These are phyloP conservation scores for Hymenoscyphus linearis DNA, from an alignment of 2,329 filamentous ascomycete genomes.

Conservation along the genomic window DNA sequence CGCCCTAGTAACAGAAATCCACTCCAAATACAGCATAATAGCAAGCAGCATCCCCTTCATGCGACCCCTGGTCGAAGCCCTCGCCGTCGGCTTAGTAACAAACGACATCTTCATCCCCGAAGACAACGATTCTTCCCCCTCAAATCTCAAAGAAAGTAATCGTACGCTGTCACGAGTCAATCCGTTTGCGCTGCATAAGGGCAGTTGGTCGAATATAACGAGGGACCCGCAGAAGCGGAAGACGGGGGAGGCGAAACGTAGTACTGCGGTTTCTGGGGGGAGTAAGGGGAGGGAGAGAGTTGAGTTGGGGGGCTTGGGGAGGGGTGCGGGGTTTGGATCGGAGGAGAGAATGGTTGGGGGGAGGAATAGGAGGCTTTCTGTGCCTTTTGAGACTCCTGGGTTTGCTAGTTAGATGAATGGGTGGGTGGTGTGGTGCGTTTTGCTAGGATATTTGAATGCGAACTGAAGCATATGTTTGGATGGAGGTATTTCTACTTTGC, in stretches of 20 bases:
- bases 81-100: background rate
- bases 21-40: constrained; percentile 2
- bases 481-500: no score
- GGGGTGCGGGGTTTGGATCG: background rate
- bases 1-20: background rate
- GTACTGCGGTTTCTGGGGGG: background rate
- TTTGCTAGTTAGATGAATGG: background rate
- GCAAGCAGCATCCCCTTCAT: constrained; percentile 10
- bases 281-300: background rate
- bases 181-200: background rate
- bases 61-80: constrained; percentile 5
- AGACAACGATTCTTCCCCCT: background rate
- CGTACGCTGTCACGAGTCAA: background rate
- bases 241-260: background rate
- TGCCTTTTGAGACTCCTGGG: background rate
- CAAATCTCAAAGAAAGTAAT: background rate
- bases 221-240: background rate
- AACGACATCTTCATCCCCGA: background rate
- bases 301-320: background rate
- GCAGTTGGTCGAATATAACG: background rate
- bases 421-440: background rate
- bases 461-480: no score
- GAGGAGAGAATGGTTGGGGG: background rate
- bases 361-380: background rate
- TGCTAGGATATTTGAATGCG: no score